phyloP scores from a whole-genome alignment of 345 rosid species.

The Chamaenerion angustifolium region DNA sequence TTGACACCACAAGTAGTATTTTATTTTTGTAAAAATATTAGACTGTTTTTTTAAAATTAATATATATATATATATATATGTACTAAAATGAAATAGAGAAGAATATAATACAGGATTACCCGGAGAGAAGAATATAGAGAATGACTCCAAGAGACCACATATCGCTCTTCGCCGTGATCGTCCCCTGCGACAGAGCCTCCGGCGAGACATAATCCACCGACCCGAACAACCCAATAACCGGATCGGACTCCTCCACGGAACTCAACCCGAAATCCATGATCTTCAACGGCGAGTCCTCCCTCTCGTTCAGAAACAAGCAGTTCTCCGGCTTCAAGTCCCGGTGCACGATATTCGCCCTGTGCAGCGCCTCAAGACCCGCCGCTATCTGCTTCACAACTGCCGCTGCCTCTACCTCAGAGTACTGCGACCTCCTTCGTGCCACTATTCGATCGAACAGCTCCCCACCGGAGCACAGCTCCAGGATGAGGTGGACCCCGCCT shows the following conservation, averaged over 20 bases:
- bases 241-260: conserved; percentile 52
- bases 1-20: no score
- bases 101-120: conserved; percentile 12
- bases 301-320: conserved; percentile 35
- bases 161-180: conserved; percentile 34
- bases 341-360: conserved; percentile 38
- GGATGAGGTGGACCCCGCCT: conserved; percentile 41
- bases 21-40: no score
- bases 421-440: conserved; percentile 15
- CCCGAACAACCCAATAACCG: conserved; percentile 55
- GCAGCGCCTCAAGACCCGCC: conserved; percentile 34
- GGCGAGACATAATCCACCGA: conserved; percentile 59
- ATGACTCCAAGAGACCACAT: conserved; percentile 69
- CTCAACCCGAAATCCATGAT: conserved; percentile 67
- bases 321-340: conserved; percentile 63
- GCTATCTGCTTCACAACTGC: conserved; percentile 44
- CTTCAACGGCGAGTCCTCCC: conserved; percentile 43
- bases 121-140: conserved; percentile 46
- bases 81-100: no score
- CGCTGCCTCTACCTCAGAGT: conserved; percentile 36
- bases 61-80: no score
- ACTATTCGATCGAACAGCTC: conserved; percentile 51
- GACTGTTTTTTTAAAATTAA: no score
- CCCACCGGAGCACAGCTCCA: conserved; percentile 55
- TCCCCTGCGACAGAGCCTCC: conserved; percentile 50